Evolutionary conservation across 2,329 filamentous ascomycete species (phyloP).

Genomic region (Scytalidium lignicola): DNA sequence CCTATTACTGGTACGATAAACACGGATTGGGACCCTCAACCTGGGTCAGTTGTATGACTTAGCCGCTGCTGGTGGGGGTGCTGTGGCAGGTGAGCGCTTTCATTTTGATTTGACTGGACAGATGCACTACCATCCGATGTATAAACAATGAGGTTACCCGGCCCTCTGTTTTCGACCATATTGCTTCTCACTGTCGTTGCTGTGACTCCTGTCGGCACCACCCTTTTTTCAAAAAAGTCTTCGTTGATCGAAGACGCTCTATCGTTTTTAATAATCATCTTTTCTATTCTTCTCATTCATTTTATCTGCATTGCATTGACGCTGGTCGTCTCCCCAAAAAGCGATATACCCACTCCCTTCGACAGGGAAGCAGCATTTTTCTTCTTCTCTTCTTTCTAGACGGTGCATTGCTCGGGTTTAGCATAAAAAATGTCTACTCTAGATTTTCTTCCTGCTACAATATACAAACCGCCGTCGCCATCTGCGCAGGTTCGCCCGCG

Average conservation of each 20-base stretch:
- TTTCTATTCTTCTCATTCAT: conserved; percentile 3
- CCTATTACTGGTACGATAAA: not conserved
- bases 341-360: conserved; percentile 10
- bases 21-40: not conserved
- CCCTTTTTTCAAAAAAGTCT: conserved; percentile 22
- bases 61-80: not conserved
- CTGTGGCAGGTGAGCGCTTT: not conserved
- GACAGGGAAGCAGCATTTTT: conserved; percentile 14
- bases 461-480: conserved; percentile 40
- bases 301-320: conserved; percentile 8
- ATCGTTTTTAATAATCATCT: conserved; percentile 27
- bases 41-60: not conserved
- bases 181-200: conserved; percentile 5
- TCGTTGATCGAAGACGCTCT: conserved; percentile 32
- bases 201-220: conserved; percentile 5
- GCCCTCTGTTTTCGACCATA: not conserved
- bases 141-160: conserved; percentile 3
- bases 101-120: not conserved
- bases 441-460: conserved; percentile 40
- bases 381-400: conserved; percentile 4
- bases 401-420: conserved; percentile 11
- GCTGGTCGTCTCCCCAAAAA: conserved; percentile 21
- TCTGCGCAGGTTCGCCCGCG: conserved; percentile 48
- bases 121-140: not conserved
- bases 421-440: conserved; percentile 26